Base-by-base conservation (phyloP, 2,329 filamentous ascomycete species). In the Aspergillus piperis region DNA sequence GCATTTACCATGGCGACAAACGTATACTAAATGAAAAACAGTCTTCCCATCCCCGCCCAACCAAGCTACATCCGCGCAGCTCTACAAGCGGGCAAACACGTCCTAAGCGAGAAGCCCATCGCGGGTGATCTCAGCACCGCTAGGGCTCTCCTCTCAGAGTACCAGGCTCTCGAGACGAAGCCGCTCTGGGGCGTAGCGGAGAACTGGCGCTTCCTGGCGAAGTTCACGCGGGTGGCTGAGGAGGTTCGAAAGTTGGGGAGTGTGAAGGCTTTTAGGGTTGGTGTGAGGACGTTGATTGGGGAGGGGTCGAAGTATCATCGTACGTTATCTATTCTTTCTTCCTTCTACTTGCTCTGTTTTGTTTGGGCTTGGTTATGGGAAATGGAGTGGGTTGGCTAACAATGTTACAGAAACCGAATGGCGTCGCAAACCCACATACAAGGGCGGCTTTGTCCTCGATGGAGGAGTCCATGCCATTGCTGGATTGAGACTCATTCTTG, bases 381-480 rank as follows among this genome's bases (percentile, higher is more conserved):
- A 21, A 21, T 2, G 19, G 19, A 21, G 2, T 13, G 44, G 21
- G 21, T 49, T n/a, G 3, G 25, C 21, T 48, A 13, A 27, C 3
- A 42, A 1, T 8, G 8, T 5, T 4, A 1, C 8, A 74, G 80
- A 82, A 65, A 84, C 84, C 1, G 71, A 76, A 17, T 87, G 84
- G 84, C 81, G 84, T 41, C 85, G 85, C 69, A 77, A 67, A 15
- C 84, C 84, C 0, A 77, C 78, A 32, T 81, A 86, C 66, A 84
- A 86, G 67, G 85, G 84, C 19, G 85, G 85, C 0, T 86, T 86
- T 62, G 64, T 87, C 49, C 77, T 87, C 1, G 85, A 87, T 60
- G 84, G 82, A 3, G 84, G 85, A 2, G 81, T 87, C 15, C 85
- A 87, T 65, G 82, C 82, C 60, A 71, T 83, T 32, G 84, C 84